These are phyloP conservation scores for Pichia heedii DNA, from an alignment of 805 yeast species.

Conservation along the genomic window DNA sequence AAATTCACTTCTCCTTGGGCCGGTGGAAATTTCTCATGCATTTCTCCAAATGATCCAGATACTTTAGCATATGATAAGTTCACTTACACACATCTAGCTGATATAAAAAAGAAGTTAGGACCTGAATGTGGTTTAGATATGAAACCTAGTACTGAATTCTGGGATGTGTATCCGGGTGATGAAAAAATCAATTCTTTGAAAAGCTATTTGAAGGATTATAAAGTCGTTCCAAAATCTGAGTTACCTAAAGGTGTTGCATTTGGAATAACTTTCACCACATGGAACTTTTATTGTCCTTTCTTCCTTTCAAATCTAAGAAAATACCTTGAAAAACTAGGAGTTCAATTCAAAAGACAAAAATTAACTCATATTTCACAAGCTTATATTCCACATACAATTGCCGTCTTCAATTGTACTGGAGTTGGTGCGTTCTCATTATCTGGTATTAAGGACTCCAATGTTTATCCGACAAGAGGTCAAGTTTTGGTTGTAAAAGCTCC, in stretches of 20 bases:
- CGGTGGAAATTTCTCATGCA: conserved; percentile 52
- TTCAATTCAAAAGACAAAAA: conserved; percentile 37
- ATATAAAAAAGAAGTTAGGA: conserved; percentile 38
- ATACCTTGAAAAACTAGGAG: conserved; percentile 39
- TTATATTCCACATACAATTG: conserved; percentile 27
- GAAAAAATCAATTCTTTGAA: conserved; percentile 40
- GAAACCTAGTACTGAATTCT: conserved; percentile 44
- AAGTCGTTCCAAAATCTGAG: conserved; percentile 27
- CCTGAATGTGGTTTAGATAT: conserved; percentile 43
- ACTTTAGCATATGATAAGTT: conserved; percentile 43
- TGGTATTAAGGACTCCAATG: conserved; percentile 52
- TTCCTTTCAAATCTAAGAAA: conserved; percentile 40
- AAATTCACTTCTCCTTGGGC: conserved; percentile 79
- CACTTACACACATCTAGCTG: conserved; percentile 42
- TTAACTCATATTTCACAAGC: conserved; percentile 52
- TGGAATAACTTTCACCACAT: conserved; percentile 50
- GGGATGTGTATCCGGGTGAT: conserved; percentile 40
- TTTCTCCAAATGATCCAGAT: conserved; percentile 46
- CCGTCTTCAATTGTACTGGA: conserved; percentile 70
- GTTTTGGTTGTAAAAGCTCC: conserved; percentile 66
- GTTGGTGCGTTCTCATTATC: conserved; percentile 53
- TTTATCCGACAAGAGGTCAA: conserved; percentile 73
- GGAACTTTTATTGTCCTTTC: conserved; percentile 66
- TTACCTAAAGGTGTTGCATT: conserved; percentile 44
- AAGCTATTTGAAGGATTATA: conserved; percentile 41